Base-by-base conservation (phyloP, 192 early-diverging fungal genomes). In the Coemansia sp. region DNA sequence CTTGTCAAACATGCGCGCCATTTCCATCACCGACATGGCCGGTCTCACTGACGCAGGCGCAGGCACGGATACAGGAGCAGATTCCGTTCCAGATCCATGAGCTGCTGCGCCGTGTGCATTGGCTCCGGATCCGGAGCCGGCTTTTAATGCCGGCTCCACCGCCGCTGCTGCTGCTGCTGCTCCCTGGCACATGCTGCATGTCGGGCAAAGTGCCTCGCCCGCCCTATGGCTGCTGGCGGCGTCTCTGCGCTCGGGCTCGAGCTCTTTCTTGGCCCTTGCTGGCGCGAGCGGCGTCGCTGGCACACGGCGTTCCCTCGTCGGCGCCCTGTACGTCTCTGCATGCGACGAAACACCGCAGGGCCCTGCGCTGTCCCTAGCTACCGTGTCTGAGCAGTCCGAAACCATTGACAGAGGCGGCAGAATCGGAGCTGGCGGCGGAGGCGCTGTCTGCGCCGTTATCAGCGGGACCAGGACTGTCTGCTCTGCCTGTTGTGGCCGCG, bases 1-100 rank as follows among this genome's bases (percentile, higher is more conserved):
- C 32, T 49, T 51, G 58, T 77, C 75, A 59, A 77, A 77, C 75
- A 77, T 77, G 13, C 66, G 51, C 1, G 75, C 65, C 48, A 71
- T 61, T 58, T 68, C 61, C 45, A 77, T 47, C 14, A 77, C 75
- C 48, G 59, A 61, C 60, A 60, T 32, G 29, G 46, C 2, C 42
- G 58, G 25, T 22, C 55, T 42, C 39, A 3, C 14, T 13, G 39
- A 14, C 39, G 8, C 39, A 9, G 8, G 55, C 55, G 20, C 19
- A 6, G n/a, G n/a, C n/a, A n/a, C n/a, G n/a, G n/a, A n/a, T n/a
- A 13, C 19, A 8, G 18, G 2, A 19, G 25, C 5, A 20, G n/a
- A n/a, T n/a, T n/a, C n/a, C n/a, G n/a, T n/a, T n/a, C n/a, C n/a
- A n/a, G n/a, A n/a, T n/a, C n/a, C n/a, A n/a, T n/a, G n/a, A n/a